Conservation (phyloP, 257 asterid species). For the Cinchona pubescens region DNA sequence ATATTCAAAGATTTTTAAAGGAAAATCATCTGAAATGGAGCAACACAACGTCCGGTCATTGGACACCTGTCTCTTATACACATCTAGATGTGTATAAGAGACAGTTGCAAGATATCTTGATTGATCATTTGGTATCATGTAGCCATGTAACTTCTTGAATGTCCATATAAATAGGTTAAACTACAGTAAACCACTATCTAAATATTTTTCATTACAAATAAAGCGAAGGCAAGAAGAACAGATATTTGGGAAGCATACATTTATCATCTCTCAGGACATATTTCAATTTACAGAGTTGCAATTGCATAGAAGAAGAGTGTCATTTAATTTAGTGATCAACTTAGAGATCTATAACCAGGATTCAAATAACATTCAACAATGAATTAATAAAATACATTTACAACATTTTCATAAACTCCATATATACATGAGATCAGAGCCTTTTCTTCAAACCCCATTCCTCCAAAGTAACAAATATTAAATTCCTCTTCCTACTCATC, state of each 20-base stretch:
- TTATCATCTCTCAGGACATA: neutral
- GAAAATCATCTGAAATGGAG: too few relatives aligned
- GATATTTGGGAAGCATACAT: neutral
- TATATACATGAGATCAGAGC: slow-evolving; percentile 4
- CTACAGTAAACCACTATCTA: too few relatives aligned
- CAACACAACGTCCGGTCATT: too few relatives aligned
- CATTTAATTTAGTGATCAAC: neutral
- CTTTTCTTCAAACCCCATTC: neutral
- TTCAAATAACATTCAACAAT: neutral
- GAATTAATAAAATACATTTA: neutral
- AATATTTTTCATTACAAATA: too few relatives aligned
- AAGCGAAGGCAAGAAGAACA: too few relatives aligned
- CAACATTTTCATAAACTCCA: neutral
- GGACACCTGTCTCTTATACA: too few relatives aligned
- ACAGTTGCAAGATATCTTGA: too few relatives aligned
- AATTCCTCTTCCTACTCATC: neutral
- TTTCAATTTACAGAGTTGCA: neutral
- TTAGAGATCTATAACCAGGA: neutral
- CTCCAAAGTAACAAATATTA: neutral
- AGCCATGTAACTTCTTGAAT: too few relatives aligned
- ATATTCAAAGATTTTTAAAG: too few relatives aligned
- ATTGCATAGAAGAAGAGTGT: neutral
- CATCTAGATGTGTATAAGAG: too few relatives aligned
- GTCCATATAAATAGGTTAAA: too few relatives aligned
- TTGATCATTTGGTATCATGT: too few relatives aligned